Base-by-base conservation (phyloP, 441 rosid genomes). In the Populus hybrid region DNA sequence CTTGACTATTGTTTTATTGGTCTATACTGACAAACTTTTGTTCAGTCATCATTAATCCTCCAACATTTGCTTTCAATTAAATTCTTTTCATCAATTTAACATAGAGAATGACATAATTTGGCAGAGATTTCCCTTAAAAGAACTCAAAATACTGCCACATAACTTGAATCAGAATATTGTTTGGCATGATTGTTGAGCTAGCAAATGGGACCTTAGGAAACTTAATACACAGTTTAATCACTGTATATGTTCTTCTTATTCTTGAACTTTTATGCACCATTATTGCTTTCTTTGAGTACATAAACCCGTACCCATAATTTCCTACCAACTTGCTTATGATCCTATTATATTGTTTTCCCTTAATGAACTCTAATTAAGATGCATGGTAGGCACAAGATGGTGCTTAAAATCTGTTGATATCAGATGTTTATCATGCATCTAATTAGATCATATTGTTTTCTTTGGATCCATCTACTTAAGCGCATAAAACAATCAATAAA, bases 241-340 rank as follows among this genome's bases (percentile, higher is more conserved):
- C 78, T 76, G 64, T 69, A 35, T 36, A 6, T 35, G 24, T 24
- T n/a, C 64, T 76, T 14, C 35, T 29, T 28, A 20, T 24, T 11
- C 29, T 9, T 9, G 7, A 12, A 45, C 38, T 38, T 74, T 21
- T 42, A 42, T 56, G 38, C 64, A 29, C 9, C 50, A 56, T 66
- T 28, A 67, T 67, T 75, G 50, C 66, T 35, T 75, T 29, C 28
- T n/a, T 66, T 9, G 26, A 45, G 14, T 24, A 45, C 56, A 50
- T 68, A 33, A 76, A 53, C 45, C 70, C 59, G 79, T 69, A 69
- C 79, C 79, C 79, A 70, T 69, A 6, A 40, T 24, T 5, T 73
- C 14, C 24, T 23, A 23, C 61, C 42, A 12, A 0, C 50, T 42
- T 66, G 64, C 45, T 45, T n/a, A 65, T 67, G 50, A 42, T 67